phyloP scores from a whole-genome alignment of 768 basidiomycete species.

The Leccinum arenicola region DNA sequence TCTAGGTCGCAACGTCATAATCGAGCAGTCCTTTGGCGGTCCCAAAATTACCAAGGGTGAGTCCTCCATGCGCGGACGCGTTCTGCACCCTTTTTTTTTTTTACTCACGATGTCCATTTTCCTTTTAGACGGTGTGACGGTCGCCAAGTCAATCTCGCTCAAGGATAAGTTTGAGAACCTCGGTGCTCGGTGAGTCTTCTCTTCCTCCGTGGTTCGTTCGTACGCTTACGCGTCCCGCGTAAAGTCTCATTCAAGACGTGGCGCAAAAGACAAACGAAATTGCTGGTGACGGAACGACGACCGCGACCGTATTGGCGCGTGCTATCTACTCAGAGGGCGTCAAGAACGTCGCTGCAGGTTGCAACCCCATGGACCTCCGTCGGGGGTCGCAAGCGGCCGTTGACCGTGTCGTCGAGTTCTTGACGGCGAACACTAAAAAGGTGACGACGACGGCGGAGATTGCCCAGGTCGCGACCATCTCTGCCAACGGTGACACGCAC shows the following conservation, averaged over 20 bases:
- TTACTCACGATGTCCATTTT: neutral
- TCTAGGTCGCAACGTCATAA: constrained; percentile 93
- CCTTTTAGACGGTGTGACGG: constrained; percentile 91
- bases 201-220: constrained; percentile 6
- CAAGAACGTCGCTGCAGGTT: constrained; percentile 98
- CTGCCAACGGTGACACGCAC: constrained; percentile 77
- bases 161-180: constrained; percentile 99
- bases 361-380: constrained; percentile 99
- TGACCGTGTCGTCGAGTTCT: constrained; percentile 89
- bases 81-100: neutral
- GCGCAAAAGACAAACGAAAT: constrained; percentile 96
- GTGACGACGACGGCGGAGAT: constrained; percentile 98
- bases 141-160: constrained; percentile 90
- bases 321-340: constrained; percentile 99
- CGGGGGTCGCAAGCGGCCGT: constrained; percentile 98
- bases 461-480: constrained; percentile 98
- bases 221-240: neutral
- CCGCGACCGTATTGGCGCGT: constrained; percentile 93
- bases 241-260: constrained; percentile 89
- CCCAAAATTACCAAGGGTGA: constrained; percentile 95
- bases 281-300: constrained; percentile 98
- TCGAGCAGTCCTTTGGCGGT: constrained; percentile 87
- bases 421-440: constrained; percentile 83
- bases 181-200: constrained; percentile 76
- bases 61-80: constrained; percentile 13